Evolutionary conservation across 306 rosid genomes (phyloP).

Genomic region (Purshia tridentata): DNA sequence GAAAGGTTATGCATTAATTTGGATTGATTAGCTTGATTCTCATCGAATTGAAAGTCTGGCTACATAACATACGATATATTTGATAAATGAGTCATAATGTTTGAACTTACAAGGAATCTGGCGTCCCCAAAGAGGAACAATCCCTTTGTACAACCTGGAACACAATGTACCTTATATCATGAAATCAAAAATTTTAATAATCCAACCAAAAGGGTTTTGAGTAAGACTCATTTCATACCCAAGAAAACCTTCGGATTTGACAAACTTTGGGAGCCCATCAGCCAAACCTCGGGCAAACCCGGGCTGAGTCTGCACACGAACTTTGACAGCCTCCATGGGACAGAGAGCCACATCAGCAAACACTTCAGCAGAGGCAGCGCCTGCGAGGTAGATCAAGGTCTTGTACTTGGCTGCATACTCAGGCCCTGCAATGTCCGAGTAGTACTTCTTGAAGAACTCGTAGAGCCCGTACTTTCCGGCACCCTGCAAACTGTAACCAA

Average conservation of each 20-base stretch:
- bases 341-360: constrained; percentile 81
- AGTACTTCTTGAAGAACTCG: constrained; percentile 83
- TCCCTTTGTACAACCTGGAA: constrained; percentile 72
- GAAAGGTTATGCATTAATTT: background rate
- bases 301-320: constrained; percentile 89
- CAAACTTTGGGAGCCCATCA: constrained; percentile 68
- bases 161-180: background rate
- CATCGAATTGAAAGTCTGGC: too few relatives aligned
- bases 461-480: constrained; percentile 79
- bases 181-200: background rate
- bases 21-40: too few relatives aligned
- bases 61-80: too few relatives aligned
- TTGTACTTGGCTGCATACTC: constrained; percentile 75
- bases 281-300: constrained; percentile 80
- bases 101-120: constrained; percentile 77
- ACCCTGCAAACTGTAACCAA: constrained; percentile 87
- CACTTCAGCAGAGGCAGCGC: constrained; percentile 81
- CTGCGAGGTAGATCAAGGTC: constrained; percentile 71
- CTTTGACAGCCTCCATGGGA: constrained; percentile 89
- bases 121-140: constrained; percentile 95
- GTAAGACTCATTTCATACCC: constrained; percentile 40
- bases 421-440: constrained; percentile 75
- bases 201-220: background rate
- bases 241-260: constrained; percentile 58
- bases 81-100: background rate